These are phyloP conservation scores for Luffa acutangula DNA, from an alignment of 306 rosid genomes.

Conservation along the genomic window DNA sequence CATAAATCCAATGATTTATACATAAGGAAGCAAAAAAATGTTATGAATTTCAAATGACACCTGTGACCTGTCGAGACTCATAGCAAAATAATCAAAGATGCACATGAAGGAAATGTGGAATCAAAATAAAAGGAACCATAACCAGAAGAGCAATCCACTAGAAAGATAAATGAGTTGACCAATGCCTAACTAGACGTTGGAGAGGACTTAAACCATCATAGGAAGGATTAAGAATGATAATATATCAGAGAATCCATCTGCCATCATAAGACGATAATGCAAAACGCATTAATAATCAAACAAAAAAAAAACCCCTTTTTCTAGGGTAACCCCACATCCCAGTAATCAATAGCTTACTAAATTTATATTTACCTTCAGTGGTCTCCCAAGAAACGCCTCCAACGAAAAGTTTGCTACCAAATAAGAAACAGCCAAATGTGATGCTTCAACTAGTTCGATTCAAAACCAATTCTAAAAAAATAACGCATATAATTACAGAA, in stretches of 20 bases:
- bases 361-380: conserved; percentile 36
- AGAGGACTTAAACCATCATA: neutral
- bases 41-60: neutral
- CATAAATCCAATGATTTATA: neutral
- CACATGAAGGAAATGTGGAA: neutral
- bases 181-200: neutral
- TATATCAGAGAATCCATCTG: neutral
- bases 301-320: neutral
- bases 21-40: neutral
- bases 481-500: neutral
- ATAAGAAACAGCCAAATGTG: conserved; percentile 4
- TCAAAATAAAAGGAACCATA: neutral
- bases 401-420: conserved; percentile 46
- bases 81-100: neutral
- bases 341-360: neutral
- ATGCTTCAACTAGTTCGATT: neutral
- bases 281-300: neutral
- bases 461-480: neutral
- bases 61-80: neutral
- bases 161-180: neutral
- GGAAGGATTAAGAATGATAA: neutral
- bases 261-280: neutral
- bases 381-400: conserved; percentile 70
- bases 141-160: neutral
- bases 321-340: neutral